Evolutionary conservation across 495 filamentous ascomycete genomes (phyloP).

Genomic region (Chlorociboria aeruginascens): DNA sequence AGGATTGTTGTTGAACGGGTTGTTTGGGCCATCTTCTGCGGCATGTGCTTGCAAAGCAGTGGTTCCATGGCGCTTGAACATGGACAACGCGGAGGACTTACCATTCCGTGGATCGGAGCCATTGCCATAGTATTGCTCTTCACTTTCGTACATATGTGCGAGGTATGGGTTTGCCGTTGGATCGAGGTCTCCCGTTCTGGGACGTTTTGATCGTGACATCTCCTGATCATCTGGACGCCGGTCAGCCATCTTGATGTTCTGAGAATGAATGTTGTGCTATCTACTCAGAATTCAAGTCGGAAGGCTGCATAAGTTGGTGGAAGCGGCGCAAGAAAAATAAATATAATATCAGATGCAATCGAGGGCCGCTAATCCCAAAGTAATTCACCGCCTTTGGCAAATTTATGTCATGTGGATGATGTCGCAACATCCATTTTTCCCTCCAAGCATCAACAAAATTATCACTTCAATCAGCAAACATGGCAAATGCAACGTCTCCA

Average conservation of each 20-base stretch:
- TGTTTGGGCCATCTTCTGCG: constrained; percentile 71
- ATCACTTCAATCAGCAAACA: background rate
- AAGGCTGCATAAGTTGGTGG: constrained; percentile 6
- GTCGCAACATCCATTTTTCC: no score
- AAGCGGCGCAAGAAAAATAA: background rate
- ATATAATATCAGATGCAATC: background rate
- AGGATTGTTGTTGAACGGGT: constrained; percentile 67
- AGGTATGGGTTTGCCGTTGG: constrained; percentile 64
- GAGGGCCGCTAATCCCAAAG: no score
- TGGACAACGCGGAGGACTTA: constrained; percentile 37
- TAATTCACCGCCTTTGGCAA: no score
- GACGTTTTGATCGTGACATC: constrained; percentile 29
- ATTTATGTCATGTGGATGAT: no score
- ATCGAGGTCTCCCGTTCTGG: constrained; percentile 27
- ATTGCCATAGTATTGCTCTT: constrained; percentile 15
- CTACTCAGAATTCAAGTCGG: constrained; percentile 6
- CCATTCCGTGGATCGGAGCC: constrained; percentile 25
- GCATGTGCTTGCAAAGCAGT: constrained; percentile 61
- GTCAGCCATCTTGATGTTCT: constrained; percentile 26
- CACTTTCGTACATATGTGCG: constrained; percentile 67
- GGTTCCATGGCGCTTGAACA: constrained; percentile 66
- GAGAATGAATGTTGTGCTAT: constrained; percentile 9
- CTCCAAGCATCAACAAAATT: no score
- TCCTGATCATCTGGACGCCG: constrained; percentile 26
- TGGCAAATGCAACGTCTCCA: constrained; percentile 19